Base-by-base conservation (phyloP, 352 stramenopile genomes). In the Sclerospora graminicola region DNA sequence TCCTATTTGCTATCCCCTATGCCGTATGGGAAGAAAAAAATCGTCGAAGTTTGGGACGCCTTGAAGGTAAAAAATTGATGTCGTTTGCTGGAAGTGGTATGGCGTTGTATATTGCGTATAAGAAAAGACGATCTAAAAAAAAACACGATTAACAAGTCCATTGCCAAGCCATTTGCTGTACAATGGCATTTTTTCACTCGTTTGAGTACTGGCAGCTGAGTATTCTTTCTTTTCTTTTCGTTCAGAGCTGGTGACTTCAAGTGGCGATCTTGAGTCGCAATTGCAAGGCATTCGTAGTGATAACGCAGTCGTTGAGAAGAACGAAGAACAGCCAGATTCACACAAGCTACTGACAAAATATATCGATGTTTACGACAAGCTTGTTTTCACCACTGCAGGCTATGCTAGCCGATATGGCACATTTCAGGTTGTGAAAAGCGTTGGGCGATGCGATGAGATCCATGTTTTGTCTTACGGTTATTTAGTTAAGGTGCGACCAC, bases 401-500 rank as follows among this genome's bases (percentile, higher is more conserved):
- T 18, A 49, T 85, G 35, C 50, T 84, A 43, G 60, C 62, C 7
- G 55, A 52, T 0, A 66, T 86, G 20, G 69, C 74, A 5, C 65
- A 81, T 13, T 55, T 86, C 3, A 26, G 6, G n/a, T n/a, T n/a
- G n/a, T n/a, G n/a, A 26, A 26, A 26, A 26, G 21, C 21, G 21
- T 26, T 26, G 21, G 3, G 4, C 21, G 6, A 26, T 26, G 21
- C 21, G 21, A 26, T 26, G 21, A 6, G 21, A 26, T 26, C 21
- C 21, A n/a, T n/a, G n/a, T n/a, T n/a, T n/a, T n/a, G n/a, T n/a
- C n/a, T n/a, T n/a, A n/a, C n/a, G n/a, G n/a, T n/a, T n/a, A n/a
- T n/a, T 15, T 85, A 4, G 63, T 66, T n/a, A n/a, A n/a, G n/a
- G 27, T 83, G 72, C n/a, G 71, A 85, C 23, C 70, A 87, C 46